These are phyloP conservation scores for Cyclocybe aegerita DNA, from an alignment of 768 basidiomycete species.

Conservation along the genomic window DNA sequence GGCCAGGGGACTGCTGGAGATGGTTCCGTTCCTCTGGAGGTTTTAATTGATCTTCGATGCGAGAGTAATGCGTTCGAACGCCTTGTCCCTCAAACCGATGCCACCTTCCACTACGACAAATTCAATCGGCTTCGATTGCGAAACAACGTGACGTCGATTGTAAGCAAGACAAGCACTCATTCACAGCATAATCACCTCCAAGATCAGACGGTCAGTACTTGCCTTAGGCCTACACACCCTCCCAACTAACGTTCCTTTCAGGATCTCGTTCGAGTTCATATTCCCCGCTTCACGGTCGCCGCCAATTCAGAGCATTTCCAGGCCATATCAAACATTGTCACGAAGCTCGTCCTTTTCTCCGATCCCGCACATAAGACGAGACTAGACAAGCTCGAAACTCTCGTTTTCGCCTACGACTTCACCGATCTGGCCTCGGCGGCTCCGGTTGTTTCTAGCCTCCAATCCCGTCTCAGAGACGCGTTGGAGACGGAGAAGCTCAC, in stretches of 20 bases:
- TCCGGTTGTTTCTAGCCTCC: slow-evolving; percentile 67
- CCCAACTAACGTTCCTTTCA: slow-evolving; percentile 24
- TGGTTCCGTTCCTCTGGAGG: slow-evolving; percentile 83
- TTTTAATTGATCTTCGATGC: slow-evolving; percentile 81
- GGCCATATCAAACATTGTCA: slow-evolving; percentile 84
- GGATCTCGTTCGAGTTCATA: slow-evolving; percentile 80
- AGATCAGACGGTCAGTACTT: slow-evolving; percentile 30
- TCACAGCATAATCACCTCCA: slow-evolving; percentile 28
- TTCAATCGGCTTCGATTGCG: slow-evolving; percentile 89
- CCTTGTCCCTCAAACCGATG: slow-evolving; percentile 86
- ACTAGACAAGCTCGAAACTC: slow-evolving; percentile 73
- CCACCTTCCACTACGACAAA: slow-evolving; percentile 86
- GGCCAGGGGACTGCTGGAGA: slow-evolving; percentile 36
- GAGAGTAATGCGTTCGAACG: slow-evolving; percentile 85
- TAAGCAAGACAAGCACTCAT: slow-evolving; percentile 36
- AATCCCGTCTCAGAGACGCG: slow-evolving; percentile 66
- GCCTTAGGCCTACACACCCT: background rate
- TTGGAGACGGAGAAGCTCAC: slow-evolving; percentile 49
- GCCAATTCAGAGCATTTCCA: slow-evolving; percentile 82
- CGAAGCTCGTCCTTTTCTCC: slow-evolving; percentile 84
- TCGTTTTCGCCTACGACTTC: slow-evolving; percentile 89
- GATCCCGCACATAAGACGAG: slow-evolving; percentile 83
- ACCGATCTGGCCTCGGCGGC: slow-evolving; percentile 73
- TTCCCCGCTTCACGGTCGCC: slow-evolving; percentile 85
- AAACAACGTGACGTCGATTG: slow-evolving; percentile 60